Evolutionary conservation across 2,329 filamentous ascomycete species (phyloP).

Genomic region (Grosmannia huntii): DNA sequence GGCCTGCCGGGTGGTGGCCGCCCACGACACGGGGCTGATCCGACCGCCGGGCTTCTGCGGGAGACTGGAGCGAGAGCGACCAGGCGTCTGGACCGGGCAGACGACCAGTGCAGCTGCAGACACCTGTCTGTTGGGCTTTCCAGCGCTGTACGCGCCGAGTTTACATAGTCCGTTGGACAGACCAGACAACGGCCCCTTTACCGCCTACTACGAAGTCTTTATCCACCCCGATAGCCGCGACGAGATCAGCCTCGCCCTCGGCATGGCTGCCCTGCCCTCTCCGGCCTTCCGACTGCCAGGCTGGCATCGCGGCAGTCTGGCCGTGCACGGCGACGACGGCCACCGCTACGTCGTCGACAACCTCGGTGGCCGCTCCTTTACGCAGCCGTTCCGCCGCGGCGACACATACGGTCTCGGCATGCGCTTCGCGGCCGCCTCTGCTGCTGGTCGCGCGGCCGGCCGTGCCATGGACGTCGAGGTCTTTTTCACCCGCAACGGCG

Average conservation of each 20-base stretch:
- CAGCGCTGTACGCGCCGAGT: slow-evolving; percentile 53
- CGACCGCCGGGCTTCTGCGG: slow-evolving; percentile 36
- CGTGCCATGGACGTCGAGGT: slow-evolving; percentile 38
- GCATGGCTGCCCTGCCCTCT: slow-evolving; percentile 62
- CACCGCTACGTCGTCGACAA: slow-evolving; percentile 63
- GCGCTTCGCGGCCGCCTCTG: slow-evolving; percentile 30
- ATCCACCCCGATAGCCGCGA: slow-evolving; percentile 29
- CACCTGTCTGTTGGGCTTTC: slow-evolving; percentile 50
- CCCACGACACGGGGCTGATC: slow-evolving; percentile 41
- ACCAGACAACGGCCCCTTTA: too few species aligned
- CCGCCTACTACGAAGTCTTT: slow-evolving; percentile 61
- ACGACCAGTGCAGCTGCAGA: slow-evolving; percentile 38
- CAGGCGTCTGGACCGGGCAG: slow-evolving; percentile 39
- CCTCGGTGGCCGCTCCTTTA: slow-evolving; percentile 60
- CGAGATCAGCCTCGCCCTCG: slow-evolving; percentile 47
- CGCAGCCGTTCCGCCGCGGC: slow-evolving; percentile 46
- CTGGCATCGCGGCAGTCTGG: slow-evolving; percentile 65
- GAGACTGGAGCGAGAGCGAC: slow-evolving; percentile 27
- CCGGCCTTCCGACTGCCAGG: slow-evolving; percentile 67
- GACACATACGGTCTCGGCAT: slow-evolving; percentile 63
- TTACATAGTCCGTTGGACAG: slow-evolving; percentile 39
- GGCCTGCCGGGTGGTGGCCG: slow-evolving; percentile 28
- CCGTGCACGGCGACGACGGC: slow-evolving; percentile 71
- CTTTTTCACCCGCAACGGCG: slow-evolving; percentile 60
- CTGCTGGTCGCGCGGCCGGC: slow-evolving; percentile 1